A percentile compares a stretch with the other conserved stretches of the same genome.
phyloP scores from a whole-genome alignment of 495 filamentous ascomycete species.

The Xylaria grammica region DNA sequence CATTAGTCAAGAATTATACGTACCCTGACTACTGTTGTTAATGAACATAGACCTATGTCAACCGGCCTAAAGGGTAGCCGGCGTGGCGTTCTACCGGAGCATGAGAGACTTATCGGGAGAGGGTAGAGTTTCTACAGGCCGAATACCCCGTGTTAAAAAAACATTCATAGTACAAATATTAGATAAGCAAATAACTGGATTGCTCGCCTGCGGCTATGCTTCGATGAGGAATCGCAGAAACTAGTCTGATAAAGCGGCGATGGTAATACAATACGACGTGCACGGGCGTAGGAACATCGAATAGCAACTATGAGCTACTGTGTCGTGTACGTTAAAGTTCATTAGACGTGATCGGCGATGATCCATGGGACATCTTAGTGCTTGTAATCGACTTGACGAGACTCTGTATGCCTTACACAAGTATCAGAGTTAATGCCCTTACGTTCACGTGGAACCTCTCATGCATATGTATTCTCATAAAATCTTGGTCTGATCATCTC shows the following conservation, averaged over 20 bases:
- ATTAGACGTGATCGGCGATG: not conserved
- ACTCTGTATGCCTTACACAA: no score
- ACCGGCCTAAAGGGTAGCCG: not conserved
- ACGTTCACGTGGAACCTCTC: no score
- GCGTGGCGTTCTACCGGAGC: not conserved
- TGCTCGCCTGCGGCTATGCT: not conserved
- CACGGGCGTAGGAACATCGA: not conserved
- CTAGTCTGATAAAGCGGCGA: no score
- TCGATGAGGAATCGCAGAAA: not conserved
- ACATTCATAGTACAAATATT: no score
- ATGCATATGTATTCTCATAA: no score
- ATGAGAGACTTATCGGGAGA: not conserved
- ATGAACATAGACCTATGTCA: not conserved
- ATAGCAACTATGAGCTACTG: not conserved
- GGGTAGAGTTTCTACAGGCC: not conserved
- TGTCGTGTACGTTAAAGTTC: not conserved
- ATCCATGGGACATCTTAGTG: not conserved
- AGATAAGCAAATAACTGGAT: no score
- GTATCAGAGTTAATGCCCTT: no score
- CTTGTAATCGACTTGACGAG: no score
- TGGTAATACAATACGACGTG: no score
- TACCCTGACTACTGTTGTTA: no score
- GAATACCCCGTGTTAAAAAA: not conserved
- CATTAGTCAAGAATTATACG: no score
- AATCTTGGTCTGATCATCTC: no score